Evolutionary conservation across 768 basidiomycete species (phyloP), one percentile per base, ranked within the genome.

Genomic region (Jaapia argillacea): DNA sequence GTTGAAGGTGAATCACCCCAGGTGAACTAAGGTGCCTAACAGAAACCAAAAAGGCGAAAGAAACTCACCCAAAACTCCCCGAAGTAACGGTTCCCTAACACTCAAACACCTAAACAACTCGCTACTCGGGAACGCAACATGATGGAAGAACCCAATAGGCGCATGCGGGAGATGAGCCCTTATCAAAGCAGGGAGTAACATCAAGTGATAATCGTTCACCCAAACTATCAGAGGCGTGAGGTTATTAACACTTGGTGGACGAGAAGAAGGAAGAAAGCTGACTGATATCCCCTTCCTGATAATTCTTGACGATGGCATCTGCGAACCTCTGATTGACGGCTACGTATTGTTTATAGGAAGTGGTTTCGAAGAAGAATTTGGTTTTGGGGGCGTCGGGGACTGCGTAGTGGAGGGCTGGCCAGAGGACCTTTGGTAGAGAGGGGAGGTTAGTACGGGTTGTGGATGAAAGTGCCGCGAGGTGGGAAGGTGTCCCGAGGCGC

Each of bases 151-250:
- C 5, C 77, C 89, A 51, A 90, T 85, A 26, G 80, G 77, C 0
- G 79, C 77, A 16, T 70, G 68, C 58, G 80, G 59, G 60, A 89
- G 58, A 55, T 71, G 49, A 22, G 79, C 71, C 40, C 93, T 81
- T 23, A 98, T 74, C 63, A 97, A 79, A 35, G 75, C 71, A 1
- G 94, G 94, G 6, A 96, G 77, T 40, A 98, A 81, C 70, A 96
- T 84, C 39, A 98, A 80, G 56, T 99, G 94, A 62, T 97, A 99
- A 66, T 98, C 94, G 62, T 99, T 91, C 3, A 88, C 72, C 82
- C 82, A 86, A 52, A 87, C 72, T 74, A 47, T 5, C 31, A 31
- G 35, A 6, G 10, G 14, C 23, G 33, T 49, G 36, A 48, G 48
- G 0, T 20, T 18, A 4, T 23, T 36, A 22, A 43, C 13, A 23